Evolutionary conservation across 2,329 filamentous ascomycete genomes (phyloP).

Genomic region (Dactylellina sp.): DNA sequence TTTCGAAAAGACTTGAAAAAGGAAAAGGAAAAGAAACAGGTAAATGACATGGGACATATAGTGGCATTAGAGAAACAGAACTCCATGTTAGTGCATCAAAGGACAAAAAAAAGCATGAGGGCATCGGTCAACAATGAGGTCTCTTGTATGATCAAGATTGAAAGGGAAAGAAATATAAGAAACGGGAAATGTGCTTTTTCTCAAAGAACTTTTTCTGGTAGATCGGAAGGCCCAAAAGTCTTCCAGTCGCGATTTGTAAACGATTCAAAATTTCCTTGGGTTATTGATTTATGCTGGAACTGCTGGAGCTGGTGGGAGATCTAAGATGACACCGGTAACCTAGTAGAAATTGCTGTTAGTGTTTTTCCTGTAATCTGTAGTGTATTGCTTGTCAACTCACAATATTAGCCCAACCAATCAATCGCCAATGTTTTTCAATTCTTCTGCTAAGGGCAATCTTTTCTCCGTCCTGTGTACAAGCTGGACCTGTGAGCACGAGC

Average conservation of each 20-base stretch:
- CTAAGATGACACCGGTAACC: slow-evolving; percentile 54
- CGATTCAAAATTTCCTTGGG: background rate
- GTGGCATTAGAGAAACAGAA: slow-evolving; percentile 21
- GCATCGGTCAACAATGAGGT: slow-evolving; percentile 47
- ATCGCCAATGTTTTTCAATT: slow-evolving; percentile 99
- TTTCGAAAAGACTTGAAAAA: background rate
- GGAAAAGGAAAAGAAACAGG: background rate
- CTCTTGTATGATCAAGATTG: slow-evolving; percentile 16
- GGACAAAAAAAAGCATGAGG: slow-evolving; percentile 2
- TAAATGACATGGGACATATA: slow-evolving; percentile 11
- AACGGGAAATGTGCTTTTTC: slow-evolving; percentile 27
- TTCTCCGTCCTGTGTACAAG: slow-evolving; percentile 96
- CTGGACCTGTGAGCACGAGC: slow-evolving; percentile 88
- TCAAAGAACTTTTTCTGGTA: slow-evolving; percentile 30
- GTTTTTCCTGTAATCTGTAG: background rate
- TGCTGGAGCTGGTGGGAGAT: slow-evolving; percentile 46
- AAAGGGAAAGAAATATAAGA: slow-evolving; percentile 2
- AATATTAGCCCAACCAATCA: slow-evolving; percentile 90
- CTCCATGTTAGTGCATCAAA: slow-evolving; percentile 48
- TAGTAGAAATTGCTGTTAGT: slow-evolving; percentile 13
- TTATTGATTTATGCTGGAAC: slow-evolving; percentile 34
- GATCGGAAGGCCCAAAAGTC: background rate
- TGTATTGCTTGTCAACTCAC: slow-evolving; percentile 63
- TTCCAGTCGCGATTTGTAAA: background rate
- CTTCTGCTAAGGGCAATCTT: slow-evolving; percentile 96